These are phyloP conservation scores for Candida glaebosa DNA, from an alignment of 805 yeast species.

Conservation along the genomic window DNA sequence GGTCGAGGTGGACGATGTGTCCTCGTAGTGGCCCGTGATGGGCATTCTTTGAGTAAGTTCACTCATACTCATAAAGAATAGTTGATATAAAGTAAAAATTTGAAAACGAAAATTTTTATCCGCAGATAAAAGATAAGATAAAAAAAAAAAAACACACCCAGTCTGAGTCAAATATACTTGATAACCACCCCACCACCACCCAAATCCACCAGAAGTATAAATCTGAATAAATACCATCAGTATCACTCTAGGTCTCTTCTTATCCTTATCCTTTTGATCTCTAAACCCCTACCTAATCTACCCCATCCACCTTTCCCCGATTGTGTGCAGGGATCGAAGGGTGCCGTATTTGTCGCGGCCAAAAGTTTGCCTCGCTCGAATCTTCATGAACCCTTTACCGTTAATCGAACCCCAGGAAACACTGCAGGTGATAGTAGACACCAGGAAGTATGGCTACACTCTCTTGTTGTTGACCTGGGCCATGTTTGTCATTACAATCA, in stretches of 20 bases:
- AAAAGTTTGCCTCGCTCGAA: too few species aligned
- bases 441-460: conserved; percentile 21
- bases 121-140: conserved; percentile 2
- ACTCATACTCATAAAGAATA: neutral
- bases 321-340: too few species aligned
- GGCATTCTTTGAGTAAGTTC: neutral
- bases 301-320: too few species aligned
- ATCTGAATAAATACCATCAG: neutral
- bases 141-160: conserved; percentile 3
- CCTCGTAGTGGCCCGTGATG: neutral
- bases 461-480: conserved; percentile 28
- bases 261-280: too few species aligned
- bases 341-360: too few species aligned
- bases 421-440: conserved; percentile 9
- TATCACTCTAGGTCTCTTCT: too few species aligned
- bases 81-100: neutral
- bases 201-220: too few species aligned
- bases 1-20: conserved; percentile 1
- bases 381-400: conserved; percentile 17
- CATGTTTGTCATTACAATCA: conserved; percentile 29
- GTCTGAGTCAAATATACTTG: too few species aligned
- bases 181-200: too few species aligned
- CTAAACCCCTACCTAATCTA: too few species aligned
- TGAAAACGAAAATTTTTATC: conserved; percentile 2
- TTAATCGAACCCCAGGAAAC: conserved; percentile 14